Evolutionary conservation across 345 rosid species (phyloP).

Genomic region (Punica granatum): DNA sequence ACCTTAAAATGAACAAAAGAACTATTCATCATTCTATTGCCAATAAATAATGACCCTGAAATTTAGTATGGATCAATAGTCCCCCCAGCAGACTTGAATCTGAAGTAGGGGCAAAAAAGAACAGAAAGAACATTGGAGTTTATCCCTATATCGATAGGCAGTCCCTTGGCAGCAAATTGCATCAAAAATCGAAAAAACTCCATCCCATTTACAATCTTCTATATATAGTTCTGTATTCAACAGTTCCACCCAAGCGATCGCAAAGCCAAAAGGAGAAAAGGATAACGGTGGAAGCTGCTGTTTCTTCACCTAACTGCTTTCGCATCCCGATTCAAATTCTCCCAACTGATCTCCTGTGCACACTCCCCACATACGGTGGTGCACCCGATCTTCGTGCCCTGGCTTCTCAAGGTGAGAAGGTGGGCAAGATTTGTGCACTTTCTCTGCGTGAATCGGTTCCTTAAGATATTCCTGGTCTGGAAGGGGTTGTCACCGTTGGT

Average conservation of each 20-base stretch:
- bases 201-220: not conserved
- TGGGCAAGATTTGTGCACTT: constrained; percentile 81
- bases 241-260: not conserved
- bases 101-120: not conserved
- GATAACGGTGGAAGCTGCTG: not conserved
- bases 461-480: constrained; percentile 29
- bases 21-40: not conserved
- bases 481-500: constrained; percentile 7
- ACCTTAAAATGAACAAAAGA: not conserved
- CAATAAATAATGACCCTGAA: not conserved
- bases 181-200: not conserved
- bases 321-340: constrained; percentile 35
- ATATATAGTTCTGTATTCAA: not conserved
- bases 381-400: constrained; percentile 67
- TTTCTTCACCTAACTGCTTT: constrained; percentile 2
- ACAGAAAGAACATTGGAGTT: not conserved
- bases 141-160: not conserved
- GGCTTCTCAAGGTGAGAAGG: constrained; percentile 86
- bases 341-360: constrained; percentile 81
- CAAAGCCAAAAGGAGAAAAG: not conserved
- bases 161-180: not conserved
- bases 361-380: constrained; percentile 92
- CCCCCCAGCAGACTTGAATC: not conserved
- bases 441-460: constrained; percentile 46
- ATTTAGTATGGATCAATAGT: not conserved